Evolutionary conservation across 1,284 basidiomycete genomes (phyloP).

Genomic region (Papiliotrema flavescens): DNA sequence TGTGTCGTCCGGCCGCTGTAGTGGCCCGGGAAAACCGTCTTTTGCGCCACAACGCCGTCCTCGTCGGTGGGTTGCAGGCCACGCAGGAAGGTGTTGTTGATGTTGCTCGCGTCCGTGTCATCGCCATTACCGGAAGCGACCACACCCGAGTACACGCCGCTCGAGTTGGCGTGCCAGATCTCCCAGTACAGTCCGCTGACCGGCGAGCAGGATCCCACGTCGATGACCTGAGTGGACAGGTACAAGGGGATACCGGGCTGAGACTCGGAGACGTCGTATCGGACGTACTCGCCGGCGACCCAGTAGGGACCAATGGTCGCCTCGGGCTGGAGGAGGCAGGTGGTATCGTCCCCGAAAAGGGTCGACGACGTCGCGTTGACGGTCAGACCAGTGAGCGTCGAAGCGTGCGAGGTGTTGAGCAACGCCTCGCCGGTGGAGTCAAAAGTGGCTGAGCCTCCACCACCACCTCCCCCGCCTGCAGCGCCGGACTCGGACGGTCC

Average conservation of each 20-base stretch:
- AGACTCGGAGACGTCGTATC: constrained; percentile 55
- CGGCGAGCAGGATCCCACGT: constrained; percentile 68
- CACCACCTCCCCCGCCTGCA: not conserved
- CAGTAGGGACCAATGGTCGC: constrained; percentile 23
- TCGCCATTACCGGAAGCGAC: constrained; percentile 40
- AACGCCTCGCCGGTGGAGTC: constrained; percentile 1
- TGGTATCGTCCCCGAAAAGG: constrained; percentile 9
- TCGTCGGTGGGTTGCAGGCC: constrained; percentile 65
- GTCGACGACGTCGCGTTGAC: constrained; percentile 2
- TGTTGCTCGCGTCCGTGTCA: constrained; percentile 43
- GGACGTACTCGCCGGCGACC: constrained; percentile 41
- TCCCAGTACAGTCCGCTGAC: constrained; percentile 66
- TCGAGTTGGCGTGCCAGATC: constrained; percentile 59
- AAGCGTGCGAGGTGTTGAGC: constrained; percentile 11
- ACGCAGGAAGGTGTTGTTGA: constrained; percentile 56
- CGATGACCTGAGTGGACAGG: constrained; percentile 50
- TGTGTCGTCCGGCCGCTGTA: constrained; percentile 38
- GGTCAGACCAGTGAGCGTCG: constrained; percentile 15
- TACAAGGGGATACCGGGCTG: constrained; percentile 55
- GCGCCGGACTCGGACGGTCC: not conserved
- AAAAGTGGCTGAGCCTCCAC: not conserved
- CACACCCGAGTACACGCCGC: constrained; percentile 53
- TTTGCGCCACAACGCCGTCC: constrained; percentile 65
- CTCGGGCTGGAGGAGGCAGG: constrained; percentile 20
- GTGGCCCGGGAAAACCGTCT: constrained; percentile 66